A percentile compares a stretch with the other conserved stretches of the same genome.
Conservation (phyloP, 2,329 filamentous ascomycete species). For the Fusarium incarnatum region DNA sequence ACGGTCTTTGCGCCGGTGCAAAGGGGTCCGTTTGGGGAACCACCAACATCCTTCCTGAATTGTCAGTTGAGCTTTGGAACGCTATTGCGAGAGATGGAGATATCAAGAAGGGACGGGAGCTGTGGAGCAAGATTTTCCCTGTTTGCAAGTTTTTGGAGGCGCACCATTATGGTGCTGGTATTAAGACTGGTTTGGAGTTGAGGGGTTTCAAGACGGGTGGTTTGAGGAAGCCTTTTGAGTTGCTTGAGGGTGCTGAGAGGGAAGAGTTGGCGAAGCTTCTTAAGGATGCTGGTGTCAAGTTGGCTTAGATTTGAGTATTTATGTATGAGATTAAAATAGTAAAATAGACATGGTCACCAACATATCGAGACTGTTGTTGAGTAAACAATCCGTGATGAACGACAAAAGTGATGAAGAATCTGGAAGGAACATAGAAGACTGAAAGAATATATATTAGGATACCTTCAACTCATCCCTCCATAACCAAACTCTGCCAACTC, state of each 20-base stretch:
- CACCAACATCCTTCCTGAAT: constrained; percentile 62
- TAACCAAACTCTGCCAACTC: constrained; percentile 46
- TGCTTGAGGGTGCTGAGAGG: constrained; percentile 48
- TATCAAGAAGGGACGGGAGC: constrained; percentile 55
- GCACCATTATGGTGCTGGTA: constrained; percentile 59
- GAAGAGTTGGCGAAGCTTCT: constrained; percentile 53
- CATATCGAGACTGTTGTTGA: rapidly evolving
- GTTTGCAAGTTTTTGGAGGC: constrained; percentile 63
- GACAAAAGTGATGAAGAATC: too few relatives aligned
- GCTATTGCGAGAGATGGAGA: constrained; percentile 55
- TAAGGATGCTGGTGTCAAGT: constrained; percentile 53
- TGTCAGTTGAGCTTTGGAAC: constrained; percentile 61
- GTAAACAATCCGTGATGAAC: too few relatives aligned
- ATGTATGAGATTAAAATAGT: constrained; percentile 11
- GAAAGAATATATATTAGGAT: too few relatives aligned
- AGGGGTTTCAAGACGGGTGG: constrained; percentile 60
- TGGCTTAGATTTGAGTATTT: background rate
- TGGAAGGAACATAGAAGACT: too few relatives aligned
- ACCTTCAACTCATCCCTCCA: constrained; percentile 29
- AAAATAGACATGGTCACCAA: constrained; percentile 2
- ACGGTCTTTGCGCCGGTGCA: constrained; percentile 61
- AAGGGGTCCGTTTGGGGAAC: constrained; percentile 64
- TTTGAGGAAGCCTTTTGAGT: constrained; percentile 60
- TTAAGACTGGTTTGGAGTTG: constrained; percentile 64
- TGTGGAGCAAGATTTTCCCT: constrained; percentile 63